Base-by-base conservation (phyloP, 306 rosid species). In the Cucurbita ficifolia region DNA sequence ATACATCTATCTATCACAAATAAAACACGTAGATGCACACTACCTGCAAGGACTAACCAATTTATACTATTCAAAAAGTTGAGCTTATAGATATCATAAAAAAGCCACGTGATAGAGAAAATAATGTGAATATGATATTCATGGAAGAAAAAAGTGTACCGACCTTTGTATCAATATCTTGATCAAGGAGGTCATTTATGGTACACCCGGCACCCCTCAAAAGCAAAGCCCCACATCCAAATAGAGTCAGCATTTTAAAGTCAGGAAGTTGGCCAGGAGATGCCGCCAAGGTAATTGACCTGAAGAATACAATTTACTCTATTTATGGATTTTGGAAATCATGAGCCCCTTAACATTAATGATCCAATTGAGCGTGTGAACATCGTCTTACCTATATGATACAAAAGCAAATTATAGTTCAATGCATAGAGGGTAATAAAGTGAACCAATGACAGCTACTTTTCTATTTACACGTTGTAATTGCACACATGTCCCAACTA, bases 161-260 rank as follows among this genome's bases (percentile, higher is more conserved):
- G 42, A 85, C 98, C 90, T 58, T 86, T 57, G 82, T 82, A 79
- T 93, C 98, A 74, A 93, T 90, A 74, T 93, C 95, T 53, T 81
- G 90, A 76, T 88, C 97, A 62, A 93, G 84, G 52, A 94, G 94
- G 73, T 93, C 98, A 71, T 93, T 93, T 64, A 90, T 6, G 48
- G 97, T 93, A 83, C 94, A 93, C 14, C 96, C 96, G 9, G 95
- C 96, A 9, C 96, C 97, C 83, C 98, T 84, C 40, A 90, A 80
- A 78, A 93, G 95, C 81, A 93, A 78, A 55, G 96, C 91, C 53
- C 97, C 97, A 71, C 86, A 85, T 63, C 92, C 98, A 83, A 93
- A 90, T 60, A 90, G 75, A 16, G 76, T 53, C 82, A 93, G 12
- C 87, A 90, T 82, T 84, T 89, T 88, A 74, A 93, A 72, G 82